Conservation (phyloP, 768 basidiomycete species). For the Strobilomyces confusus region DNA sequence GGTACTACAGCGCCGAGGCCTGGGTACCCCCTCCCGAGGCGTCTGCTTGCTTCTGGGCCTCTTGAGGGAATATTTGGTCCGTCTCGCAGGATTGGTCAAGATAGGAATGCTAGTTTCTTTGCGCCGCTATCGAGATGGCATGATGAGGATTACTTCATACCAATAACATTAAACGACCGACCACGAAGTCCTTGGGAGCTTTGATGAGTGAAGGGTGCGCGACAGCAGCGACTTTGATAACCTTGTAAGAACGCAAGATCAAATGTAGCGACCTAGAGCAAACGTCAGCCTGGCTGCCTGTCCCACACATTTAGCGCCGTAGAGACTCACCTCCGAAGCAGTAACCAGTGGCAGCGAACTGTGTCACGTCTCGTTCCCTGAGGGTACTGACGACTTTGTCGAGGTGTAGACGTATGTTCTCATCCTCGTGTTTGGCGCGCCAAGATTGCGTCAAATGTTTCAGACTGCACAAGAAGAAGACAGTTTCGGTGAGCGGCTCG, state of each 20-base stretch:
- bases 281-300: too few species aligned
- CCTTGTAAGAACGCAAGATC: constrained; percentile 41
- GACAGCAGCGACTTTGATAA: constrained; percentile 37
- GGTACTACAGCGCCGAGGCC: constrained; percentile 39
- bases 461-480: neutral
- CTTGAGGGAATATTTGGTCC: constrained; percentile 49
- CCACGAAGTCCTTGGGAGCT: constrained; percentile 52
- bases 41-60: constrained; percentile 44
- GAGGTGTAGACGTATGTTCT: constrained; percentile 45
- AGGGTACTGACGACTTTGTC: constrained; percentile 57
- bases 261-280: constrained; percentile 37
- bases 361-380: constrained; percentile 53
- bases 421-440: neutral
- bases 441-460: constrained; percentile 29
- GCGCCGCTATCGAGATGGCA: constrained; percentile 42
- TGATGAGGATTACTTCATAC: neutral
- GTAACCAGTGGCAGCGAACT: constrained; percentile 60
- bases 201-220: constrained; percentile 46
- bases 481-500: too few species aligned
- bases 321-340: constrained; percentile 57
- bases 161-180: constrained; percentile 16
- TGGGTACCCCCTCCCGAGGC: constrained; percentile 42
- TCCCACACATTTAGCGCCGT: too few species aligned
- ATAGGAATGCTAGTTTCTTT: constrained; percentile 47
- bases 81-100: constrained; percentile 62